phyloP scores from a whole-genome alignment of 2,329 filamentous ascomycete genomes.

The Epicoccum sorghinum region DNA sequence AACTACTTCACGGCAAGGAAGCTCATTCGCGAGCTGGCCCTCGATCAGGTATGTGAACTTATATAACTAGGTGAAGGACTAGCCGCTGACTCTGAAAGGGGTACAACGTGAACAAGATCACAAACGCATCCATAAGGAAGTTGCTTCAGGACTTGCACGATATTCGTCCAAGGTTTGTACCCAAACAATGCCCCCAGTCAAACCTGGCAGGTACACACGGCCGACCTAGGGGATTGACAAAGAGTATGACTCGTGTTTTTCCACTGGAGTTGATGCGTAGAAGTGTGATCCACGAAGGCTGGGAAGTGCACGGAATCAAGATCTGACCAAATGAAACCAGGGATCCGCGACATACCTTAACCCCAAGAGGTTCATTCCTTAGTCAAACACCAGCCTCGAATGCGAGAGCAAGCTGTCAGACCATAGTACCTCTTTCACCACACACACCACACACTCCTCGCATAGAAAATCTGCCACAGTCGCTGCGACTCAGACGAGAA shows the following conservation, averaged over 20 bases:
- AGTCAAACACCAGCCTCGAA: background rate
- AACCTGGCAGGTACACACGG: background rate
- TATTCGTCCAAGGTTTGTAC: constrained; percentile 19
- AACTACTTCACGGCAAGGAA: constrained; percentile 31
- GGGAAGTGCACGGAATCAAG: background rate
- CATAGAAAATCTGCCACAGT: constrained; percentile 8
- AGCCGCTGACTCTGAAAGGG: constrained; percentile 14
- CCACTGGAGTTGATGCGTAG: background rate
- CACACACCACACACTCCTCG: constrained; percentile 1
- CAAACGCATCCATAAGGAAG: constrained; percentile 20
- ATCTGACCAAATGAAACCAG: constrained; percentile 5
- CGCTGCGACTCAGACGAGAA: constrained; percentile 3
- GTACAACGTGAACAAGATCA: constrained; percentile 27
- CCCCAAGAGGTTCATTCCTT: background rate
- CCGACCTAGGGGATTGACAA: background rate
- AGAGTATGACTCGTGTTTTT: background rate
- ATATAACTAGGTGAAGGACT: background rate
- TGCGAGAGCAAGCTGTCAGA: too few species aligned
- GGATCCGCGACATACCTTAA: constrained; percentile 1
- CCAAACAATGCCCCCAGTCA: background rate
- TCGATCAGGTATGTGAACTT: constrained; percentile 29
- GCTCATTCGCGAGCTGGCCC: constrained; percentile 35
- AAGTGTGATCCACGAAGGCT: background rate
- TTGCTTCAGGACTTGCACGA: constrained; percentile 17
- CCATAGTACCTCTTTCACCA: background rate